These are phyloP conservation scores for Eucalyptus cladocalyx DNA, from an alignment of 345 rosid species.

Conservation along the genomic window DNA sequence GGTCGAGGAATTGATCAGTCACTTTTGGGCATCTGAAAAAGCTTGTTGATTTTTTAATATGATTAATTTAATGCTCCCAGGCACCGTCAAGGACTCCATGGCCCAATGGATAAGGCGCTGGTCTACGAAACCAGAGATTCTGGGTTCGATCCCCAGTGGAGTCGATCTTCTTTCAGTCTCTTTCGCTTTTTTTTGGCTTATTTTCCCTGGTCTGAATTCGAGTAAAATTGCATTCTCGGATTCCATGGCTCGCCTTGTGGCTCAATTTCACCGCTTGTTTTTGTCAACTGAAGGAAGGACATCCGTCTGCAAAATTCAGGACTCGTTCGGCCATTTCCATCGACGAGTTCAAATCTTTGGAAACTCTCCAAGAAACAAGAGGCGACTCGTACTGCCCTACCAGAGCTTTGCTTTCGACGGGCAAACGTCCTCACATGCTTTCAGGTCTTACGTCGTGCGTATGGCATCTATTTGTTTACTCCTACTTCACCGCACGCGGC, in stretches of 20 bases:
- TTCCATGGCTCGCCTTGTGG: neutral
- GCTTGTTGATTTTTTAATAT: no score
- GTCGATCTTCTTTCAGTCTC: conserved; percentile 8
- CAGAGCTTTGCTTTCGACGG: neutral
- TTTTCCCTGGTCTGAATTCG: neutral
- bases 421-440: neutral
- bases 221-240: neutral
- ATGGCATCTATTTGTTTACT: neutral
- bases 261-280: neutral
- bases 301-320: neutral
- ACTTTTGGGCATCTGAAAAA: neutral
- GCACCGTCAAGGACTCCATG: conserved; percentile 19
- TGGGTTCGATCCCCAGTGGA: conserved; percentile 84
- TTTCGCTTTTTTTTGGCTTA: accelerated
- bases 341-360: neutral
- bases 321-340: neutral
- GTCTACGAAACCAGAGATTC: conserved; percentile 84
- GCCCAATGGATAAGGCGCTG: conserved; percentile 97
- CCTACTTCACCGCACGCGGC: neutral
- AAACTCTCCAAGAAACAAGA: neutral
- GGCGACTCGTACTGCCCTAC: neutral
- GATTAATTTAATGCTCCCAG: accelerated
- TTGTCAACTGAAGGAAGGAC: neutral
- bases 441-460: neutral
- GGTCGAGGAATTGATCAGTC: neutral